Evolutionary conservation across 371 early-diverging fungal genomes (phyloP).

Genomic region (Syncephalastrum sp.): DNA sequence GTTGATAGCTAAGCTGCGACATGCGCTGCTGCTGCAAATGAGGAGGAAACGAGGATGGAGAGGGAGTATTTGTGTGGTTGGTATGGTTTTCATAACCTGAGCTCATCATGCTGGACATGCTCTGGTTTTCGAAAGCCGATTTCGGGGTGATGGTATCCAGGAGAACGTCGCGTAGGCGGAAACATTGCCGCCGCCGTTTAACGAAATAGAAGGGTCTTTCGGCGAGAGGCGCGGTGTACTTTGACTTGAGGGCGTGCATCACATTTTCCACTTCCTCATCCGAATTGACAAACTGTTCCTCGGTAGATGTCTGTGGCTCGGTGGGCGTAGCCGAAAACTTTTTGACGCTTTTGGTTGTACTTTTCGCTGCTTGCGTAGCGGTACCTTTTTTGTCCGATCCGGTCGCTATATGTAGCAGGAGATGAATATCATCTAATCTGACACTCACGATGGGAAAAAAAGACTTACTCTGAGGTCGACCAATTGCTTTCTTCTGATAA

Average conservation of each 20-base stretch:
- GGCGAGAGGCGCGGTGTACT: slow-evolving; percentile 61
- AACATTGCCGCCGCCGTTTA: slow-evolving; percentile 58
- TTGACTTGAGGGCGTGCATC: slow-evolving; percentile 50
- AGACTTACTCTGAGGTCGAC: slow-evolving; percentile 43
- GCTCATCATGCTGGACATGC: slow-evolving; percentile 8
- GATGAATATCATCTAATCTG: slow-evolving; percentile 6
- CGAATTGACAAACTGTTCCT: slow-evolving; percentile 45
- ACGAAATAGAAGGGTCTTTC: slow-evolving; percentile 47
- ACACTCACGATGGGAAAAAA: too few relatives aligned
- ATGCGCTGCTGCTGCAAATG: not conserved
- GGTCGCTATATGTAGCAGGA: not conserved
- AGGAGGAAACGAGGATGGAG: slow-evolving; percentile 1
- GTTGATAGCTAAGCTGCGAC: not conserved
- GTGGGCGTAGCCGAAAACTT: slow-evolving; percentile 3
- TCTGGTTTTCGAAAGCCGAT: slow-evolving; percentile 1
- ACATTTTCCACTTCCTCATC: slow-evolving; percentile 70
- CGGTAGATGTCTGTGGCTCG: slow-evolving; percentile 4
- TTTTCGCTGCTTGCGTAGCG: not conserved
- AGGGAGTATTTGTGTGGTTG: slow-evolving; percentile 2
- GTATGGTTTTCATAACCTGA: not conserved
- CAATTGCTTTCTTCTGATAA: slow-evolving; percentile 65
- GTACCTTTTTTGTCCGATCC: slow-evolving; percentile 7
- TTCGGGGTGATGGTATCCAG: slow-evolving; percentile 66
- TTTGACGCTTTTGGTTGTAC: slow-evolving; percentile 14
- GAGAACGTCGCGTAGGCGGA: slow-evolving; percentile 64